These are phyloP conservation scores for Monosporascus sp. DNA, from an alignment of 2,329 filamentous ascomycete genomes.

Conservation along the genomic window DNA sequence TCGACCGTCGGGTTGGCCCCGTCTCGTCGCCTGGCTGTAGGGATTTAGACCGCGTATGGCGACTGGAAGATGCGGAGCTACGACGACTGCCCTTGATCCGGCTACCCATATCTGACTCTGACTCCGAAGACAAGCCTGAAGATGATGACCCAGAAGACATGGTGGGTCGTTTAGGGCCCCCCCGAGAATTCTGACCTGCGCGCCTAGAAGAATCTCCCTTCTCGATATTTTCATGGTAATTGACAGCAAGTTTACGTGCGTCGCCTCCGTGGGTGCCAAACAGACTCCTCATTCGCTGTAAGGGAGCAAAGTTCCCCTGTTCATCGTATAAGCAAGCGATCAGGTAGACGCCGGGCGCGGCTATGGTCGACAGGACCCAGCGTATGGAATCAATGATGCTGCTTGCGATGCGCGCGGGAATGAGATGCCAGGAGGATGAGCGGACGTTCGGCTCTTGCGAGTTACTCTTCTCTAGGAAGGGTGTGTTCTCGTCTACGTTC, in stretches of 20 bases:
- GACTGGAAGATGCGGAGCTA: constrained; percentile 24
- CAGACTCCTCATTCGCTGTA: constrained; percentile 65
- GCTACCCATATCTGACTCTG: constrained; percentile 53
- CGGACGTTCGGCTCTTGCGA: constrained; percentile 29
- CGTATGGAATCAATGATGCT: constrained; percentile 71
- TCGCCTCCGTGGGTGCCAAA: constrained; percentile 41
- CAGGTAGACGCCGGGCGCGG: constrained; percentile 75
- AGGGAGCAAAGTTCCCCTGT: constrained; percentile 70
- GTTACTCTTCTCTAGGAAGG: constrained; percentile 47
- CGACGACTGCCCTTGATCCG: constrained; percentile 24
- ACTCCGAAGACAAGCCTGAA: constrained; percentile 65
- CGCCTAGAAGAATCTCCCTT: constrained; percentile 23
- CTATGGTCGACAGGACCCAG: constrained; percentile 72
- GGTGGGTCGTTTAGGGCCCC: constrained; percentile 16
- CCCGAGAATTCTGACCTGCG: constrained; percentile 20
- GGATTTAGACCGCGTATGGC: constrained; percentile 61
- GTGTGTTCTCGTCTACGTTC: constrained; percentile 59
- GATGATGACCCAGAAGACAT: constrained; percentile 48
- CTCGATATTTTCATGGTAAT: constrained; percentile 27
- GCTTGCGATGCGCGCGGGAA: constrained; percentile 65
- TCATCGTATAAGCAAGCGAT: constrained; percentile 80
- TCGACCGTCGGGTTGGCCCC: constrained; percentile 67
- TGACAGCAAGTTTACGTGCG: constrained; percentile 44
- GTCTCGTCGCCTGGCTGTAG: constrained; percentile 56
- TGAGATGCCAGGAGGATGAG: constrained; percentile 44